Evolutionary conservation across 1,139 yeast species (phyloP).

Genomic region (Hemisphaericaspora lyxosophila): DNA sequence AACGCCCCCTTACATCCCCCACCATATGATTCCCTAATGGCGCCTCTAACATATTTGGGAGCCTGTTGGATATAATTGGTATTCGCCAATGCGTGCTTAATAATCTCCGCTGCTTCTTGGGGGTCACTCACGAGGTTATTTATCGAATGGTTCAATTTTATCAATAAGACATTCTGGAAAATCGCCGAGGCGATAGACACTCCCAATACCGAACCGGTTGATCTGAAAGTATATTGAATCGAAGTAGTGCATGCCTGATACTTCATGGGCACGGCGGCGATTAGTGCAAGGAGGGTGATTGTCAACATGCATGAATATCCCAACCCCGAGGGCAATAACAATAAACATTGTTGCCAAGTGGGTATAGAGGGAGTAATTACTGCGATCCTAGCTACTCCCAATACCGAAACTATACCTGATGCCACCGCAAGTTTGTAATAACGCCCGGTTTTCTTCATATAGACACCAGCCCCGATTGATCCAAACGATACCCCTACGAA

Average conservation of each 20-base stretch:
- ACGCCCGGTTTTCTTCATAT: constrained; percentile 68
- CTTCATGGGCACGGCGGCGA: constrained; percentile 60
- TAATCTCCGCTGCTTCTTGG: constrained; percentile 40
- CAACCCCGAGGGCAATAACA: constrained; percentile 50
- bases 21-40: constrained; percentile 49
- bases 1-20: constrained; percentile 55
- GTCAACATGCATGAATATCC: constrained; percentile 65
- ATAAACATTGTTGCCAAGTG: constrained; percentile 28
- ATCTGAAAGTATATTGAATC: constrained; percentile 71
- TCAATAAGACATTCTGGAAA: constrained; percentile 44
- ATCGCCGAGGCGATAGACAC: constrained; percentile 68
- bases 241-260: constrained; percentile 75
- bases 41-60: constrained; percentile 47
- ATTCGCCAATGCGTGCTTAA: constrained; percentile 52
- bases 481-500: constrained; percentile 71
- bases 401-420: constrained; percentile 43
- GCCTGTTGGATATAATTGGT: constrained; percentile 55
- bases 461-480: constrained; percentile 65
- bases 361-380: constrained; percentile 45
- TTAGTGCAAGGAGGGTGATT: constrained; percentile 63
- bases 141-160: constrained; percentile 20
- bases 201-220: constrained; percentile 73
- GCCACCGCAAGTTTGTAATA: constrained; percentile 53
- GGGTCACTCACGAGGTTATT: constrained; percentile 27
- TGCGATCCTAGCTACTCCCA: constrained; percentile 46